Evolutionary conservation across 108 stramenopile genomes (phyloP).

Genomic region (Epithemia pelagica): DNA sequence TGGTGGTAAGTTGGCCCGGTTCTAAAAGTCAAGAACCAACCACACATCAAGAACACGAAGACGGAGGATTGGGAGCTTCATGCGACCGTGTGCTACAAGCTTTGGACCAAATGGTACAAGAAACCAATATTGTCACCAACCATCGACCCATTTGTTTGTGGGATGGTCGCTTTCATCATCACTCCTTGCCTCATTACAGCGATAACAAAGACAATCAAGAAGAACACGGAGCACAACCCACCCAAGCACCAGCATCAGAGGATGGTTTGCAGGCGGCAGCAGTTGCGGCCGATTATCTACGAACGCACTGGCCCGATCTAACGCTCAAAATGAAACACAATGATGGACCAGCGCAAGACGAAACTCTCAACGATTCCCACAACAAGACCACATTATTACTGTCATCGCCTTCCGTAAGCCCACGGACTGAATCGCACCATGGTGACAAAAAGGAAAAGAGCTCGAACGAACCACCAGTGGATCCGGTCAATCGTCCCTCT

Average conservation of each 20-base stretch:
- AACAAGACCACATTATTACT: too few relatives aligned
- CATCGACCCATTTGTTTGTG: too few relatives aligned
- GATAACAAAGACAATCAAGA: too few relatives aligned
- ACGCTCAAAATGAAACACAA: neutral
- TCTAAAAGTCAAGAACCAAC: too few relatives aligned
- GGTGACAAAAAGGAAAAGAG: too few relatives aligned
- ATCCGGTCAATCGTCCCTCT: too few relatives aligned
- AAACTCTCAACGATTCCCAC: neutral
- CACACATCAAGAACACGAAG: too few relatives aligned
- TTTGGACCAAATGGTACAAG: neutral
- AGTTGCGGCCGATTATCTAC: neutral
- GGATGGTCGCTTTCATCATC: neutral
- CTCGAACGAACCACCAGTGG: too few relatives aligned
- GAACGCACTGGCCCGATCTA: neutral
- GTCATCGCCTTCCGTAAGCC: too few relatives aligned
- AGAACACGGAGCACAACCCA: too few relatives aligned
- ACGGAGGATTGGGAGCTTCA: neutral
- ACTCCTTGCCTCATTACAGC: neutral
- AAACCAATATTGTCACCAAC: neutral
- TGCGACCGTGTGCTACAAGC: neutral
- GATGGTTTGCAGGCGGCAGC: neutral
- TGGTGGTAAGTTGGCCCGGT: slow-evolving; percentile 37
- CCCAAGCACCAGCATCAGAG: neutral
- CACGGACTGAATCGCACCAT: too few relatives aligned
- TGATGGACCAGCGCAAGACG: neutral